Conservation (phyloP, 345 rosid species). For the Citrus inodora region DNA sequence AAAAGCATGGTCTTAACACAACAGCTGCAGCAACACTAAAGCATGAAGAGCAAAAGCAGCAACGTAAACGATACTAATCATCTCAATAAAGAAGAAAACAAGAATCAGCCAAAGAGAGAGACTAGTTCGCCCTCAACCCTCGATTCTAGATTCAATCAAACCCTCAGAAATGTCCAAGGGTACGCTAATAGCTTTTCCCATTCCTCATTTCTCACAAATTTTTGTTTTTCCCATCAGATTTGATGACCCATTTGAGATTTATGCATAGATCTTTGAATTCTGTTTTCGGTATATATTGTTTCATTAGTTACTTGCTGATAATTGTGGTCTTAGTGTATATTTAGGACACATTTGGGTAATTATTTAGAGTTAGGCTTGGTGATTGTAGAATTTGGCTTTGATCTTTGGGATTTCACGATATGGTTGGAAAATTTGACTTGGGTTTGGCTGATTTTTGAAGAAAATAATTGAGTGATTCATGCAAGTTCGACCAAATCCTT, state of each 20-base stretch:
- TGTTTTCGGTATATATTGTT: neutral
- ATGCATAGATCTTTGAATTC: constrained; percentile 13
- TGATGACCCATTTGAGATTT: constrained; percentile 9
- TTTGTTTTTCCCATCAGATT: constrained; percentile 17
- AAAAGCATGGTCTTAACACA: constrained; percentile 11
- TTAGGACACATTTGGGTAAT: constrained; percentile 8
- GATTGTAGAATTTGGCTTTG: neutral
- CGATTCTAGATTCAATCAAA: constrained; percentile 87
- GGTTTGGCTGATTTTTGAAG: constrained; percentile 11
- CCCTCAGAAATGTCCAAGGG: constrained; percentile 93
- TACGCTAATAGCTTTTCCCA: constrained; percentile 10
- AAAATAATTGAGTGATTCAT: neutral
- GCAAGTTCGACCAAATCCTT: neutral
- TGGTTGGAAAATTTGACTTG: constrained; percentile 1
- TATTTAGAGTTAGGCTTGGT: constrained; percentile 1
- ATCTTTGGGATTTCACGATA: neutral
- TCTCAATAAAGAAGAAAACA: neutral
- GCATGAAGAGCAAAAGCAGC: constrained; percentile 29
- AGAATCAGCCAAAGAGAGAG: constrained; percentile 29
- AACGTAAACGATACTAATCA: constrained; percentile 11
- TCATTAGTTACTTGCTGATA: neutral
- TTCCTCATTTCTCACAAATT: neutral
- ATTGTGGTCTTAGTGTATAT: neutral
- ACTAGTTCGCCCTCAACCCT: constrained; percentile 34
- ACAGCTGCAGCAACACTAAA: constrained; percentile 14